Conservation (phyloP, 768 basidiomycete species). For the Rubroboletus satanas region DNA sequence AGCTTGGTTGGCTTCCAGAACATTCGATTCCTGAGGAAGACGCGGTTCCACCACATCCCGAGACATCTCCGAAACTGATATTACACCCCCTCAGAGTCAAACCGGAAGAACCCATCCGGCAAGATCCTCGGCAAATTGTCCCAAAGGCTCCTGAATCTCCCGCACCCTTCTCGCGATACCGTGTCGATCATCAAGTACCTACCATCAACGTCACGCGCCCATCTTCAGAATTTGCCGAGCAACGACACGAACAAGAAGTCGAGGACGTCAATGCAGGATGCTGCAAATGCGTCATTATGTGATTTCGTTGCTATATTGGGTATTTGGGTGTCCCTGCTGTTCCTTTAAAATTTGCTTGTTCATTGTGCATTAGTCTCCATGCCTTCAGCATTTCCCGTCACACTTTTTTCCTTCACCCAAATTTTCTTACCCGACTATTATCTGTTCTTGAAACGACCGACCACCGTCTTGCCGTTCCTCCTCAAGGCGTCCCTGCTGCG, state of each 20-base stretch:
- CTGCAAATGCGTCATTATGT: slow-evolving; percentile 86
- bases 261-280: slow-evolving; percentile 55
- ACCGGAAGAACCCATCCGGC: slow-evolving; percentile 28
- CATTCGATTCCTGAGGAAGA: slow-evolving; percentile 16
- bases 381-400: slow-evolving; percentile 4
- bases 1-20: slow-evolving; percentile 50
- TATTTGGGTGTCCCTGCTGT: slow-evolving; percentile 24
- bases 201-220: slow-evolving; percentile 30
- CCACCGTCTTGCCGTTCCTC: slow-evolving; percentile 5
- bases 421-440: slow-evolving; percentile 4
- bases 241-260: slow-evolving; percentile 28
- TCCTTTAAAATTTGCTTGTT: slow-evolving; percentile 22
- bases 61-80: slow-evolving; percentile 9
- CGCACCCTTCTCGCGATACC: slow-evolving; percentile 63
- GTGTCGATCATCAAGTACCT: slow-evolving; percentile 26
- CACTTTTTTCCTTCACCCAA: background rate
- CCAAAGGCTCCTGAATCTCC: slow-evolving; percentile 46
- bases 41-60: background rate
- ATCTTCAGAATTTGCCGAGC: slow-evolving; percentile 27
- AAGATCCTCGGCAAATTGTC: slow-evolving; percentile 10
- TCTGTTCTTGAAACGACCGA: slow-evolving; percentile 14
- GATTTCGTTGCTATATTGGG: slow-evolving; percentile 33
- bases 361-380: slow-evolving; percentile 14
- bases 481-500: slow-evolving; percentile 1
- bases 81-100: slow-evolving; percentile 23